phyloP scores from a whole-genome alignment of 352 stramenopile genomes.

The Phytophthora brassicae region DNA sequence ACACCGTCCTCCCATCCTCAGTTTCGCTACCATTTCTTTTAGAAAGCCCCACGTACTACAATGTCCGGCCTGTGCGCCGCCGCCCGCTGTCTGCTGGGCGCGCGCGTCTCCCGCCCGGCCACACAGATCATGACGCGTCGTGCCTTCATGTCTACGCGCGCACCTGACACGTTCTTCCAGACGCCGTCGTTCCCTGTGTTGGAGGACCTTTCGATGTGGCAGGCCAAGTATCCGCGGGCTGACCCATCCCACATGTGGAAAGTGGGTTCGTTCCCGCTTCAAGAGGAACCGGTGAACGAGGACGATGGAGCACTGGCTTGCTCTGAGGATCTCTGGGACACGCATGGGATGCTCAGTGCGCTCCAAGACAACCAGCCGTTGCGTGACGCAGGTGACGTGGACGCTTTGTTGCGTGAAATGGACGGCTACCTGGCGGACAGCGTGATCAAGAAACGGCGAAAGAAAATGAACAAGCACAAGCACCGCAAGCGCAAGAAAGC shows the following conservation, averaged over 20 bases:
- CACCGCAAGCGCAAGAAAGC: conserved; percentile 90
- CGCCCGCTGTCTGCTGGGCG: conserved; percentile 21
- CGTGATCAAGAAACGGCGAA: conserved; percentile 89
- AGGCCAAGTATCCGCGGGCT: conserved; percentile 60
- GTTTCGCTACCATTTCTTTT: conserved; percentile 16
- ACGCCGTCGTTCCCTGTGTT: conserved; percentile 64
- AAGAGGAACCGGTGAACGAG: conserved; percentile 27
- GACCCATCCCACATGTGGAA: conserved; percentile 75
- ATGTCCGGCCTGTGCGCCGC: conserved; percentile 34
- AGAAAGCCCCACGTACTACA: conserved; percentile 10
- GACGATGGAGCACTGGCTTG: conserved; percentile 37
- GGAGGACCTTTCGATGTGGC: conserved; percentile 56
- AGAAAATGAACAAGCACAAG: conserved; percentile 95
- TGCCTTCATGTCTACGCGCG: conserved; percentile 70
- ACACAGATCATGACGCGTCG: conserved; percentile 26
- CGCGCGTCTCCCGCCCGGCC: conserved; percentile 7
- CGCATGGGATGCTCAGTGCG: conserved; percentile 76
- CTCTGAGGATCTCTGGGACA: conserved; percentile 76
- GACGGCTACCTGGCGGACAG: conserved; percentile 82
- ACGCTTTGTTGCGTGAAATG: conserved; percentile 66
- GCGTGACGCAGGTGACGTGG: conserved; percentile 45
- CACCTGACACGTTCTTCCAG: conserved; percentile 61
- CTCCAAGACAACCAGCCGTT: conserved; percentile 62
- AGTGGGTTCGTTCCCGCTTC: conserved; percentile 71
- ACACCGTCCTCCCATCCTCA: conserved; percentile 28